Conservation (phyloP, 2,329 filamentous ascomycete species). For the Paecilomyces fulvus region DNA sequence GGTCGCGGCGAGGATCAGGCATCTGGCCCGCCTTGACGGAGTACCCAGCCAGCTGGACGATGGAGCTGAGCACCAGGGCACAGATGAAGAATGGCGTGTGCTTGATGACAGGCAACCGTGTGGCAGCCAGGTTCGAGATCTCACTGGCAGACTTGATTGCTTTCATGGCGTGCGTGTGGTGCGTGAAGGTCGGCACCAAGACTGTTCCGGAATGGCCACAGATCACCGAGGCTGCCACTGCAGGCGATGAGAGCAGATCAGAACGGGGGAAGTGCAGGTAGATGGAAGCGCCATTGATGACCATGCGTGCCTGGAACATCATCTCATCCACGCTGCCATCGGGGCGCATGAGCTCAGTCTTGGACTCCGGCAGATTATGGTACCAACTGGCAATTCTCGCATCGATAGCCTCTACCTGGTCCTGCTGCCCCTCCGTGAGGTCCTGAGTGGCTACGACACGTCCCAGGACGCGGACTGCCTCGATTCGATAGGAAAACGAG, state of each 20-base stretch:
- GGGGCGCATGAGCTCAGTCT: slow-evolving; percentile 60
- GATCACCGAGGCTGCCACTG: slow-evolving; percentile 40
- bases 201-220: slow-evolving; percentile 32
- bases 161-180: slow-evolving; percentile 61
- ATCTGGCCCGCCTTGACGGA: slow-evolving; percentile 49
- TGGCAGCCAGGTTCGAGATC: slow-evolving; percentile 65
- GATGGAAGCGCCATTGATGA: slow-evolving; percentile 55
- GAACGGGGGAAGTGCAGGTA: slow-evolving; percentile 73
- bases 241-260: slow-evolving; percentile 53
- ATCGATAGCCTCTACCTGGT: slow-evolving; percentile 53
- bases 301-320: slow-evolving; percentile 86
- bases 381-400: slow-evolving; percentile 63
- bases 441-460: slow-evolving; percentile 52
- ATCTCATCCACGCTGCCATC: slow-evolving; percentile 74
- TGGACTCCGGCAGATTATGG: slow-evolving; percentile 65
- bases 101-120: slow-evolving; percentile 49
- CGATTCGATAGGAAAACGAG: slow-evolving; percentile 76
- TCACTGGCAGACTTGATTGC: slow-evolving; percentile 71
- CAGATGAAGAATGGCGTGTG: slow-evolving; percentile 83
- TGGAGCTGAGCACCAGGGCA: slow-evolving; percentile 66
- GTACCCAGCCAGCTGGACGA: slow-evolving; percentile 76
- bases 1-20: slow-evolving; percentile 53
- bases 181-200: slow-evolving; percentile 31
- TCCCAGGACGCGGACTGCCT: slow-evolving; percentile 69
- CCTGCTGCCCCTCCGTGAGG: slow-evolving; percentile 34